Percentiles rank a stretch among this genome's conserved stretches.
phyloP scores from a whole-genome alignment of 805 yeast genomes.

The Ogataea neopini region DNA sequence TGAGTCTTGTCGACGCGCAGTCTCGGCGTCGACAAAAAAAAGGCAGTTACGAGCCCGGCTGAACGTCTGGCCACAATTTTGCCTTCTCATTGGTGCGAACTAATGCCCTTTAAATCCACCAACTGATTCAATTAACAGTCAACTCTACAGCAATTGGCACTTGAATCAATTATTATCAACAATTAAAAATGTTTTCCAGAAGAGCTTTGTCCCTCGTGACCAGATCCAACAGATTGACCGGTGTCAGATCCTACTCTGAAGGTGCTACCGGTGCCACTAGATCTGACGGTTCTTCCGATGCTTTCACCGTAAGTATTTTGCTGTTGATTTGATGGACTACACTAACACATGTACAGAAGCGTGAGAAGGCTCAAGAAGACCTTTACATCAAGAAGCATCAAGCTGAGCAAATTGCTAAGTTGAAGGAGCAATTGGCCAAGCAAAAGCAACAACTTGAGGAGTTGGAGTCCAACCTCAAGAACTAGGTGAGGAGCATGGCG shows the following conservation, averaged over 20 bases:
- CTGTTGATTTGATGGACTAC: too few relatives aligned
- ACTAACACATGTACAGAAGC: constrained; percentile 47
- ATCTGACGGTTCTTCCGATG: constrained; percentile 53
- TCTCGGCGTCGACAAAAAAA: not conserved
- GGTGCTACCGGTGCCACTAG: constrained; percentile 66
- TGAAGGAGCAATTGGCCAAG: constrained; percentile 74
- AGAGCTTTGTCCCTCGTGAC: constrained; percentile 39
- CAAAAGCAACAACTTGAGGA: constrained; percentile 61
- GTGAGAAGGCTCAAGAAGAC: constrained; percentile 92
- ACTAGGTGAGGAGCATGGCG: too few relatives aligned
- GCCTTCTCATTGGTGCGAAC: constrained; percentile 33
- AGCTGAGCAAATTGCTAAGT: constrained; percentile 77
- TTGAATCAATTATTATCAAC: not conserved
- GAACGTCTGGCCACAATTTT: constrained; percentile 14
- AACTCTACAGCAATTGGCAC: not conserved
- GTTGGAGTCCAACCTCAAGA: constrained; percentile 50
- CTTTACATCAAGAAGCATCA: constrained; percentile 84
- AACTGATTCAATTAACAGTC: not conserved
- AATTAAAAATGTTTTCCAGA: constrained; percentile 37
- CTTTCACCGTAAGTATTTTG: constrained; percentile 59
- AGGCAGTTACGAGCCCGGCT: too few relatives aligned
- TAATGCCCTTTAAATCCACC: not conserved
- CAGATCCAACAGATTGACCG: constrained; percentile 29
- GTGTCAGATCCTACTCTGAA: constrained; percentile 44
- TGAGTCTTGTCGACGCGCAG: not conserved